A percentile compares a stretch with the other conserved stretches of the same genome.
These are phyloP conservation scores for Phytophthora lateralis DNA, from an alignment of 352 stramenopile species.

Conservation along the genomic window DNA sequence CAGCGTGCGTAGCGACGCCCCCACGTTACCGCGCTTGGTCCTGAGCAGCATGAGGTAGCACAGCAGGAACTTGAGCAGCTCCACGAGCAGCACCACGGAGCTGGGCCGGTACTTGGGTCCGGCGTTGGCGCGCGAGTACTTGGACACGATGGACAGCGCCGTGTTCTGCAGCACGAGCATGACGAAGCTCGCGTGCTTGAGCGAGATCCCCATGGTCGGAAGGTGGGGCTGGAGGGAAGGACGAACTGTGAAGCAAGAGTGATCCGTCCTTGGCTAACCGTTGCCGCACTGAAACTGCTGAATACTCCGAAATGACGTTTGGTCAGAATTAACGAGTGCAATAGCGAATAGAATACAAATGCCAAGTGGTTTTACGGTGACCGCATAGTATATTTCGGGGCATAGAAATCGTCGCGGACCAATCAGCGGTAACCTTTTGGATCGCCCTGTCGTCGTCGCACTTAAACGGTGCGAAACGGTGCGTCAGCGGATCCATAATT, in stretches of 20 bases:
- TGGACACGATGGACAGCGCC: conserved; percentile 85
- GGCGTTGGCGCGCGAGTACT: conserved; percentile 76
- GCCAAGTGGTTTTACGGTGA: background rate
- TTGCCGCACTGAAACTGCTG: conserved; percentile 13
- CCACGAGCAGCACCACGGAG: conserved; percentile 82
- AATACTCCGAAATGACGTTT: conserved; percentile 9
- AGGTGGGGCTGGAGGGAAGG: conserved; percentile 2
- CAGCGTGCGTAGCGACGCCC: conserved; percentile 60
- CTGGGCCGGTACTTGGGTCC: conserved; percentile 85
- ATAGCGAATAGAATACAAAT: background rate
- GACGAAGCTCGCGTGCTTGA: conserved; percentile 85
- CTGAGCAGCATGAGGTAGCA: conserved; percentile 78
- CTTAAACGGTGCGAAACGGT: background rate
- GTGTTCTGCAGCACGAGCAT: conserved; percentile 91
- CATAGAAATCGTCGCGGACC: background rate
- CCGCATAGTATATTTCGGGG: conserved; percentile 1
- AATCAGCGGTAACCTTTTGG: conserved; percentile 17
- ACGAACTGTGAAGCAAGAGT: conserved; percentile 10
- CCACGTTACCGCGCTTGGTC: conserved; percentile 63
- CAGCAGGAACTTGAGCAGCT: conserved; percentile 83
- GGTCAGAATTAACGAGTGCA: conserved; percentile 3
- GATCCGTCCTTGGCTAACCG: conserved; percentile 13
- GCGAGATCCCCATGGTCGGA: conserved; percentile 39
- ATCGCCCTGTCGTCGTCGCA: conserved; percentile 19
- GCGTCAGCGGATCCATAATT: conserved; percentile 12